These are phyloP conservation scores for Lichtheimia hyalospora DNA, from an alignment of 371 early-diverging fungal genomes.

Conservation along the genomic window DNA sequence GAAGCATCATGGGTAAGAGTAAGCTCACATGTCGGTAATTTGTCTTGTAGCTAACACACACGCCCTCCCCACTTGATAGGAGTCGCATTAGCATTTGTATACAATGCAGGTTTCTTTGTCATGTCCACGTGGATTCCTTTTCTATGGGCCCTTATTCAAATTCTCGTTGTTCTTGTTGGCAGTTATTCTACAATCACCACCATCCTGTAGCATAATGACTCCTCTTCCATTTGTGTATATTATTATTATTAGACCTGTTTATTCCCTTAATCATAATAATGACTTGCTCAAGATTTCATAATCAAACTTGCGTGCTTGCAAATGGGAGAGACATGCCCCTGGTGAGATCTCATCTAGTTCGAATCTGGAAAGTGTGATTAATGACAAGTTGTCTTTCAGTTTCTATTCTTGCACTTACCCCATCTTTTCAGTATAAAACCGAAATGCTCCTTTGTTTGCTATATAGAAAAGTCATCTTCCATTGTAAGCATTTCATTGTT, in stretches of 20 bases:
- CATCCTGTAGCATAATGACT: conserved; percentile 35
- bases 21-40: neutral
- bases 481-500: conserved; percentile 5
- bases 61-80: conserved; percentile 33
- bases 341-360: conserved; percentile 63
- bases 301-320: conserved; percentile 53
- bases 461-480: neutral
- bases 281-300: conserved; percentile 60
- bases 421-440: conserved; percentile 54
- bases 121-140: conserved; percentile 75
- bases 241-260: conserved; percentile 1
- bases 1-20: conserved; percentile 59
- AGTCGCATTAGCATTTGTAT: conserved; percentile 58
- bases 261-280: conserved; percentile 2
- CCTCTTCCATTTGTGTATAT: neutral
- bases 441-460: conserved; percentile 54
- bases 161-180: conserved; percentile 58
- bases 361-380: conserved; percentile 33
- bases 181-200: conserved; percentile 67
- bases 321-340: conserved; percentile 46
- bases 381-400: neutral
- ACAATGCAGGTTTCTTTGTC: conserved; percentile 63
- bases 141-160: conserved; percentile 69
- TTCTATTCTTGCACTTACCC: conserved; percentile 33
- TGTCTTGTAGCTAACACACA: neutral